These are phyloP conservation scores for Madurella fahalii DNA, from an alignment of 2,329 filamentous ascomycete species.

Conservation along the genomic window DNA sequence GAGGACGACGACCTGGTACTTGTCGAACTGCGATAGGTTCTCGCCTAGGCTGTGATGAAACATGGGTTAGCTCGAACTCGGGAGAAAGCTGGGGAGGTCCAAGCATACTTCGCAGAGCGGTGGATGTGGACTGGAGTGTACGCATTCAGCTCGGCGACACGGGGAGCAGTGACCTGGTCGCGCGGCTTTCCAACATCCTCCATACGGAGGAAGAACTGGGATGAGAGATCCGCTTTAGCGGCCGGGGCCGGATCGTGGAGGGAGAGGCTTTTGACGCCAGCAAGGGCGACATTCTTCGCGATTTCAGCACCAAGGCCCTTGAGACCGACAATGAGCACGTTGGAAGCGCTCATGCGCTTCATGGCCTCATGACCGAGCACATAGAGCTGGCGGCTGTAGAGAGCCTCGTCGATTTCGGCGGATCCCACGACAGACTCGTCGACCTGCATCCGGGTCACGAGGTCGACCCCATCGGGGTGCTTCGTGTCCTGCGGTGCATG, in stretches of 20 bases:
- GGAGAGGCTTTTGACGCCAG: conserved; percentile 95
- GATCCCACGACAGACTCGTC: conserved; percentile 53
- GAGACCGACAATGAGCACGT: conserved; percentile 85
- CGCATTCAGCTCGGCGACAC: conserved; percentile 90
- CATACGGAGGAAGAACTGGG: conserved; percentile 91
- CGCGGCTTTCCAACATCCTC: conserved; percentile 90
- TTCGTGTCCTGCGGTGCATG: conserved; percentile 42
- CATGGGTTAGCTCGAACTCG: conserved; percentile 11
- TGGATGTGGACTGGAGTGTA: conserved; percentile 89
- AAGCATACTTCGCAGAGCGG: conserved; percentile 49
- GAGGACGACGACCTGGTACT: conserved; percentile 88
- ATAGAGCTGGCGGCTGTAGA: conserved; percentile 71
- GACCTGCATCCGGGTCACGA: conserved; percentile 62
- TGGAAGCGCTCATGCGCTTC: conserved; percentile 98
- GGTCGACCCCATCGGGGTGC: conserved; percentile 53
- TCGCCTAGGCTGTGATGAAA: conserved; percentile 58
- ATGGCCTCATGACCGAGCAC: conserved; percentile 76
- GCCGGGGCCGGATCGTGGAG: conserved; percentile 86
- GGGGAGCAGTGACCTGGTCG: conserved; percentile 79
- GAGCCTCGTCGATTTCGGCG: conserved; percentile 65
- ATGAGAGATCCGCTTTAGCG: conserved; percentile 82
- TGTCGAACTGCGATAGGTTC: conserved; percentile 77
- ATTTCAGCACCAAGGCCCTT: conserved; percentile 96
- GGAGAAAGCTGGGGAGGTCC: background rate
- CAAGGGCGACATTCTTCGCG: conserved; percentile 96